phyloP scores from a whole-genome alignment of 441 rosid species.

The Cnidoscolus chayamansa region DNA sequence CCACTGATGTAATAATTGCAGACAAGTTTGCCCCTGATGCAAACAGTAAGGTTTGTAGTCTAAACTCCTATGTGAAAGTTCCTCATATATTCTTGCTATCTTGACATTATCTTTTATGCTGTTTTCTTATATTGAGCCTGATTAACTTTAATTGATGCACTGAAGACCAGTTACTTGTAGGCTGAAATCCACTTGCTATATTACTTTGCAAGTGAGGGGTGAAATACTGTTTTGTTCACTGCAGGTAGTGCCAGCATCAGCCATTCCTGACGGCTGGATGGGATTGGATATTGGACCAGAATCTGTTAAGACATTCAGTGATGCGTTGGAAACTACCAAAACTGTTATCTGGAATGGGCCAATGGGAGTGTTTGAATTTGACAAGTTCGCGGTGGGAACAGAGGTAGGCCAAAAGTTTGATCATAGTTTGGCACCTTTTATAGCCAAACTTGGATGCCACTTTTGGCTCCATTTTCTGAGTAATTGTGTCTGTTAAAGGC shows the following conservation, averaged over 20 bases:
- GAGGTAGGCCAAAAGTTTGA: conserved; percentile 45
- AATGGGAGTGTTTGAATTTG: conserved; percentile 93
- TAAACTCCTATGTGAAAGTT: conserved; percentile 14
- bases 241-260: conserved; percentile 73
- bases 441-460: not conserved
- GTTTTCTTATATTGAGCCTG: conserved; percentile 3
- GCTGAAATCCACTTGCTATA: not conserved
- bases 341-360: conserved; percentile 95
- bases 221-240: conserved; percentile 1
- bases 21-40: conserved; percentile 93
- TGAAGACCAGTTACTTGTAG: not conserved
- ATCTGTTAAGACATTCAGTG: conserved; percentile 65
- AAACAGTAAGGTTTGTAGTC: conserved; percentile 62
- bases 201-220: conserved; percentile 8
- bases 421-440: not conserved
- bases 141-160: conserved; percentile 10
- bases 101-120: not conserved
- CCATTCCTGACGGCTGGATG: conserved; percentile 93
- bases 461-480: not conserved
- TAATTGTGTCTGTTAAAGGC: not conserved
- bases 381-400: conserved; percentile 78
- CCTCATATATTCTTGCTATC: not conserved
- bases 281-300: conserved; percentile 94
- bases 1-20: conserved; percentile 71
- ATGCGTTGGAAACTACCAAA: conserved; percentile 67